A percentile compares a stretch with the other conserved stretches of the same genome.
These are phyloP conservation scores for Kondoa subrosea DNA, from an alignment of 768 basidiomycete genomes.

Conservation along the genomic window DNA sequence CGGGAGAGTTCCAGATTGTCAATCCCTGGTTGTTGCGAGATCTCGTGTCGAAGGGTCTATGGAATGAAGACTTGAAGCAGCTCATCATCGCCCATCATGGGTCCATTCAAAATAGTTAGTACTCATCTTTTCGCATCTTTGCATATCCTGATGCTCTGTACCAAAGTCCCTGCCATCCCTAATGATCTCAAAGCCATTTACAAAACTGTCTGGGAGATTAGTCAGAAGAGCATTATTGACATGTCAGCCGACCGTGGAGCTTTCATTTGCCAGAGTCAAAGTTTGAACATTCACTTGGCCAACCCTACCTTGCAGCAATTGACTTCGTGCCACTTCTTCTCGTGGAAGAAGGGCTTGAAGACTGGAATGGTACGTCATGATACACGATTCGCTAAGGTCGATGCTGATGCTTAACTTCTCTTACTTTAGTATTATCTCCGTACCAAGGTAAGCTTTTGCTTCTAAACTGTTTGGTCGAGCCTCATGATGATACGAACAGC, in stretches of 20 bases:
- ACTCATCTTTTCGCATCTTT: background rate
- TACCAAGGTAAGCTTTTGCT: slow-evolving; percentile 35
- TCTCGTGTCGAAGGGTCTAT: slow-evolving; percentile 81
- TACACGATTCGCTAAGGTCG: background rate
- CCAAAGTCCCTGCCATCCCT: slow-evolving; percentile 71
- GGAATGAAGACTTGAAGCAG: slow-evolving; percentile 99
- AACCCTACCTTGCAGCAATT: slow-evolving; percentile 78
- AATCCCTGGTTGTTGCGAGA: slow-evolving; percentile 99
- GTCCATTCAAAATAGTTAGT: slow-evolving; percentile 31
- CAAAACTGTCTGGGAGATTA: slow-evolving; percentile 99
- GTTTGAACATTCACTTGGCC: slow-evolving; percentile 80
- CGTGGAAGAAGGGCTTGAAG: slow-evolving; percentile 99
- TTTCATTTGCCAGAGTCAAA: slow-evolving; percentile 92
- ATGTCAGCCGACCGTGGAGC: slow-evolving; percentile 97
- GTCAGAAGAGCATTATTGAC: slow-evolving; percentile 95
- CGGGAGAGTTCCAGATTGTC: slow-evolving; percentile 98
- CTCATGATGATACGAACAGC: slow-evolving; percentile 34
- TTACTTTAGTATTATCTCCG: slow-evolving; percentile 51
- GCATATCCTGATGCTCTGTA: slow-evolving; percentile 35
- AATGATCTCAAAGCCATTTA: slow-evolving; percentile 90
- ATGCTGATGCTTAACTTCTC: background rate
- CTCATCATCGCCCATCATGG: slow-evolving; percentile 93
- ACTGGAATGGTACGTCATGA: slow-evolving; percentile 55
- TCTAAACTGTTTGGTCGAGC: background rate
- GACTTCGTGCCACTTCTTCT: slow-evolving; percentile 94